These are phyloP conservation scores for Annulohypoxylon truncatum DNA, from an alignment of 2,329 filamentous ascomycete genomes.

Conservation along the genomic window DNA sequence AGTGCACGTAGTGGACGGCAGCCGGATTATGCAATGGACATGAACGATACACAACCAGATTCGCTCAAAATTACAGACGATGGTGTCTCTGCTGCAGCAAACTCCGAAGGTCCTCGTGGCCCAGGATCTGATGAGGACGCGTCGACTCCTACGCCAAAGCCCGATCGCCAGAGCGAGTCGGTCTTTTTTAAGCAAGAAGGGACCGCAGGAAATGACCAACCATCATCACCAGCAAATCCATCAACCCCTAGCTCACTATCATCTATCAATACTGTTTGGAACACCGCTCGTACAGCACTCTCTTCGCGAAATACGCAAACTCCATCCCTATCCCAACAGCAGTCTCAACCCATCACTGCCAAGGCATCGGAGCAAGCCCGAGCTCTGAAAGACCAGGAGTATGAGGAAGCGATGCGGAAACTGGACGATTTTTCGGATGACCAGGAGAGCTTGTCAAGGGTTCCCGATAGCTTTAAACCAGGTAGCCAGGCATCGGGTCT, in stretches of 20 bases:
- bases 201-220: background rate
- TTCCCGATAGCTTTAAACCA: slow-evolving; percentile 27
- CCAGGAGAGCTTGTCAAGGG: slow-evolving; percentile 43
- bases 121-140: slow-evolving; percentile 16
- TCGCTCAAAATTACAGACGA: slow-evolving; percentile 43
- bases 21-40: slow-evolving; percentile 57
- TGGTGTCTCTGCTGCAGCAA: slow-evolving; percentile 17
- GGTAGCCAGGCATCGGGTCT: slow-evolving; percentile 10
- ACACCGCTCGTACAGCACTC: slow-evolving; percentile 55
- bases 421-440: slow-evolving; percentile 50
- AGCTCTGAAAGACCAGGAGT: slow-evolving; percentile 51
- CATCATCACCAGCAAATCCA: slow-evolving; percentile 15
- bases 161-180: background rate
- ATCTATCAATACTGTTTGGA: slow-evolving; percentile 54
- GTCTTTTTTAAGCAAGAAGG: background rate
- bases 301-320: slow-evolving; percentile 54
- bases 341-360: slow-evolving; percentile 39
- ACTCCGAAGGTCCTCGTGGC: slow-evolving; percentile 10
- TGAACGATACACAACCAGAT: slow-evolving; percentile 46
- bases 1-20: slow-evolving; percentile 63
- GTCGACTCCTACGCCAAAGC: slow-evolving; percentile 34
- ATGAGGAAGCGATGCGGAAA: slow-evolving; percentile 59
- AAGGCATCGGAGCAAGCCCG: slow-evolving; percentile 44
- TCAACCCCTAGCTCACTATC: slow-evolving; percentile 39
- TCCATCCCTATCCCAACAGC: slow-evolving; percentile 45